phyloP scores from a whole-genome alignment of 306 rosid genomes.

The Geum urbanum region DNA sequence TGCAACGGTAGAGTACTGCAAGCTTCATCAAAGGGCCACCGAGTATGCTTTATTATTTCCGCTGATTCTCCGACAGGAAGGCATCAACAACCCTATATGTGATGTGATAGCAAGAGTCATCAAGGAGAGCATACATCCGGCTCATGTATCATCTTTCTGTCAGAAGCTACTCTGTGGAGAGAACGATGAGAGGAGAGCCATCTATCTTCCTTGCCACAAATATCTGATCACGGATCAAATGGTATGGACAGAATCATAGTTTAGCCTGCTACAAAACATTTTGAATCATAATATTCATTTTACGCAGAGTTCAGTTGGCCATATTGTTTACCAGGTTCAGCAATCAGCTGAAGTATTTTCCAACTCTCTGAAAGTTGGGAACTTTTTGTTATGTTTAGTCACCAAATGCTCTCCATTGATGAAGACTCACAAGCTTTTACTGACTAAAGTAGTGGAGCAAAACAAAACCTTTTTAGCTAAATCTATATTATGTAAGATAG shows the following conservation, averaged over 20 bases:
- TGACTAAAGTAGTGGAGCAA: constrained; percentile 31
- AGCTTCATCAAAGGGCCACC: constrained; percentile 28
- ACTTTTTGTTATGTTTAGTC: constrained; percentile 36
- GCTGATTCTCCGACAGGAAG: constrained; percentile 29
- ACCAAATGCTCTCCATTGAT: constrained; percentile 34
- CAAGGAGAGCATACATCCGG: constrained; percentile 40
- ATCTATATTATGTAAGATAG: constrained; percentile 34
- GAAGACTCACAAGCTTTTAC: constrained; percentile 28
- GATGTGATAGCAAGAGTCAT: constrained; percentile 34
- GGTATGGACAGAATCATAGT: constrained; percentile 41
- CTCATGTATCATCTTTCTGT: constrained; percentile 38
- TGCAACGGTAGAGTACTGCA: constrained; percentile 32
- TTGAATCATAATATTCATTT: constrained; percentile 34
- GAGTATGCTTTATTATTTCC: constrained; percentile 37
- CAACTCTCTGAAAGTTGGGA: constrained; percentile 37
- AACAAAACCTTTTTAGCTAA: constrained; percentile 31
- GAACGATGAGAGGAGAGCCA: constrained; percentile 29
- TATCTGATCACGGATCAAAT: constrained; percentile 26
- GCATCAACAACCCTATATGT: constrained; percentile 36
- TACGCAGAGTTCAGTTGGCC: constrained; percentile 38
- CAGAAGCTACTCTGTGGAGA: constrained; percentile 38
- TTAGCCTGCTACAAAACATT: constrained; percentile 35
- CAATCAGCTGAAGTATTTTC: constrained; percentile 26
- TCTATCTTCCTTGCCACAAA: constrained; percentile 38
- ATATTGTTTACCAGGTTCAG: constrained; percentile 33